Conservation (phyloP, 768 basidiomycete species). For the Lactarius deliciosus region DNA sequence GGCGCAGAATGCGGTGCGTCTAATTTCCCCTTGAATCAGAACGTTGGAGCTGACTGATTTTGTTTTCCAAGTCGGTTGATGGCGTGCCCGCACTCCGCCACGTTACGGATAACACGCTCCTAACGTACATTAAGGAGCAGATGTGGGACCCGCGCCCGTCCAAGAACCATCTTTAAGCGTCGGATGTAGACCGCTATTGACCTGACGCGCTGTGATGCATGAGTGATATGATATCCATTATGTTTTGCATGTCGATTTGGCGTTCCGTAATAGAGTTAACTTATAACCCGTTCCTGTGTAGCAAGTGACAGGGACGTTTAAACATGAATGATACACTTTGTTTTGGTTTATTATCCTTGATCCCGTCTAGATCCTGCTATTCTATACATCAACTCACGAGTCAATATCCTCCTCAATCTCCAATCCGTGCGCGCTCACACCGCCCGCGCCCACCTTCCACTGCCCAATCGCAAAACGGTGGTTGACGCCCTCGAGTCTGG, state of each 20-base stretch:
- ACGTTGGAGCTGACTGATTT: slow-evolving; percentile 11
- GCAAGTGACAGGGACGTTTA: slow-evolving; percentile 12
- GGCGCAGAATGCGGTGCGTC: slow-evolving; percentile 71
- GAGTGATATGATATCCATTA: not conserved
- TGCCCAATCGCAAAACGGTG: slow-evolving; percentile 76
- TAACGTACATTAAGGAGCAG: slow-evolving; percentile 54
- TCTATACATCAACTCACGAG: slow-evolving; percentile 31
- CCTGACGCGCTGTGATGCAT: not conserved
- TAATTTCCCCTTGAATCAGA: not conserved
- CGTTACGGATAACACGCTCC: slow-evolving; percentile 56
- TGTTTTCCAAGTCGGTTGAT: slow-evolving; percentile 31
- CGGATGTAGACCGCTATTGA: not conserved
- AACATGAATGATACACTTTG: slow-evolving; percentile 13
- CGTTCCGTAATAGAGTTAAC: slow-evolving; percentile 18
- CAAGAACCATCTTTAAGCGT: slow-evolving; percentile 18
- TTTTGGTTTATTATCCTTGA: not conserved
- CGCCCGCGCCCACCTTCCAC: slow-evolving; percentile 49
- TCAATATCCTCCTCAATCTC: slow-evolving; percentile 35
- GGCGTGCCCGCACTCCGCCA: slow-evolving; percentile 45
- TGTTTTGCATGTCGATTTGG: slow-evolving; percentile 12
- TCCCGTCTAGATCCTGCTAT: slow-evolving; percentile 13
- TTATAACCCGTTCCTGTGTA: slow-evolving; percentile 7
- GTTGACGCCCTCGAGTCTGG: slow-evolving; percentile 82
- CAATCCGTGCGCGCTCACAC: slow-evolving; percentile 22
- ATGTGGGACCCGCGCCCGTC: slow-evolving; percentile 65